phyloP scores from a whole-genome alignment of 2,329 filamentous ascomycete species.

The Thelonectria olida region DNA sequence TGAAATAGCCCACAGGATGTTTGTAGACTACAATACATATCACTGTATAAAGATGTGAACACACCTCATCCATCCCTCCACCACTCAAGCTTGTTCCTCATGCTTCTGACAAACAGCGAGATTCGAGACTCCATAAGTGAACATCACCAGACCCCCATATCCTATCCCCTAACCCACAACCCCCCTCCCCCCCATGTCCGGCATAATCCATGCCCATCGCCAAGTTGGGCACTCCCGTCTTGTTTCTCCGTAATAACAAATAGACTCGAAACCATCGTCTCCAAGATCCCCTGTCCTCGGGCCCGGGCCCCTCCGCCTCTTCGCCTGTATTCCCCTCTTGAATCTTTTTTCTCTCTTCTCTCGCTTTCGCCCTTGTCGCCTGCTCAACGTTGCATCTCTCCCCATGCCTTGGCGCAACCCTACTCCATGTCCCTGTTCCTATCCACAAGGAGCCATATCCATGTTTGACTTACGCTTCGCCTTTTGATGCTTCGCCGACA shows the following conservation, averaged over 20 bases:
- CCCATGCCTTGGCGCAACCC: not conserved
- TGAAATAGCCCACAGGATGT: not conserved
- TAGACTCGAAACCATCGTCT: not conserved
- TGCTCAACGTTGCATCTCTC: constrained; percentile 15
- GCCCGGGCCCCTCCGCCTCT: not conserved
- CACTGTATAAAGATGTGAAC: not conserved
- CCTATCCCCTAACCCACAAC: not conserved
- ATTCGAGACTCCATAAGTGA: not conserved
- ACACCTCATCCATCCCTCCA: not conserved
- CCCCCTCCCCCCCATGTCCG: not conserved
- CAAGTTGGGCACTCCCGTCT: not conserved
- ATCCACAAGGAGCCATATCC: not conserved
- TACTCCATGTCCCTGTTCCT: not conserved
- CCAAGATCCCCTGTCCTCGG: not conserved
- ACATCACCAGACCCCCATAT: not conserved
- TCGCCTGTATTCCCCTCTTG: not conserved
- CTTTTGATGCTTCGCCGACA: constrained; percentile 9
- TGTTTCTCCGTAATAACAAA: no score
- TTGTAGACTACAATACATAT: not conserved
- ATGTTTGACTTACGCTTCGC: not conserved
- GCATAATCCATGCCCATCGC: not conserved
- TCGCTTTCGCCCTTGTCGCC: not conserved
- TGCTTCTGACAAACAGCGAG: not conserved
- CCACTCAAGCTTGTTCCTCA: no score
- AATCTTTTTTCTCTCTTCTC: not conserved